Base-by-base conservation (phyloP, 352 stramenopile species). In the Phytophthora pinifolia region DNA sequence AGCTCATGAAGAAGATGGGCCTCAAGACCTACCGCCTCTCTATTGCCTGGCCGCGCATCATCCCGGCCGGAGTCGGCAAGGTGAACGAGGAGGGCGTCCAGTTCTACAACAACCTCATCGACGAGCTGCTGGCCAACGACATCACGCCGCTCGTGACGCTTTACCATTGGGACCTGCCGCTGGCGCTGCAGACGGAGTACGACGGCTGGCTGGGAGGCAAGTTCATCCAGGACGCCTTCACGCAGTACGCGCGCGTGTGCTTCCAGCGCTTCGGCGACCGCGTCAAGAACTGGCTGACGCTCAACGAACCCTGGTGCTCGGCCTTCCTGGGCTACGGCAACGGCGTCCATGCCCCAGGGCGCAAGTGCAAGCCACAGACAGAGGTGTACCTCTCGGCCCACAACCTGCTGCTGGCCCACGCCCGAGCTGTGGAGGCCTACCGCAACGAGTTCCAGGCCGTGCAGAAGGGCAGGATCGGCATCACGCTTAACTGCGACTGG, bases 121-220 rank as follows among this genome's bases (percentile, higher is more conserved):
- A 98, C 56, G 69, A 78, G 30, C 71, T 98, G 9, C 25, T 97
- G n/a, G 71, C 56, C 30, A 68, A 80, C 29, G 75, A 65, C 59
- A 98, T 98, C 54, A 76, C 82, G 45, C 94, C 92, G n/a, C 70
- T 92, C 17, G 82, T 97, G 18, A 98, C 94, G 15, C 62, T 99
- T 4, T 98, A 97, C 65, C 96, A 99, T 69, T 98, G 96, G 96
- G 96, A 98, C 73, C 60, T 98, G 18, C 94, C 94, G 12, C 68
- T 97, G 45, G 48, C 60, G 18, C 55, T 98, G 14, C 68, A 97
- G 53, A 88, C 88, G 17, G 73, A 84, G 48, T 88, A 90, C 53
- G 82, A 87, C 37, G 92, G 91, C 10, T 86, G 62, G 64, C 65
- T 87, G 0, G 66, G 69, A n/a, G 62, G 62, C 4, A 62, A 58